Evolutionary conservation across 306 rosid genomes (phyloP).

Genomic region (Mimosa bimucronata): DNA sequence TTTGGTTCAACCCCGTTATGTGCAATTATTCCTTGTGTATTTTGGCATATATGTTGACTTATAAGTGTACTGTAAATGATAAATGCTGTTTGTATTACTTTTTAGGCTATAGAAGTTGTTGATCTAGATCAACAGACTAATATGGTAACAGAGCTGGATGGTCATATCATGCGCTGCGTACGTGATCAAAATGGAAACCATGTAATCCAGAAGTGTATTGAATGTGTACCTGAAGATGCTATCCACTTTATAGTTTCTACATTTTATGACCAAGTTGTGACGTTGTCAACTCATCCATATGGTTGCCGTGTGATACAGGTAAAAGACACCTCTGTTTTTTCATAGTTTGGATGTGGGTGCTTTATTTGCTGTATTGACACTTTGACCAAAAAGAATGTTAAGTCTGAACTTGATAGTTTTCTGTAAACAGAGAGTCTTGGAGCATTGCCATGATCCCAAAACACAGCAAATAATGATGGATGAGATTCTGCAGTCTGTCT

Average conservation of each 20-base stretch:
- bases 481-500: constrained; percentile 90
- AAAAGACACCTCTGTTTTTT: not conserved
- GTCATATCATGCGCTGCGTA: constrained; percentile 91
- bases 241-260: constrained; percentile 81
- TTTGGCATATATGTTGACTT: constrained; percentile 17
- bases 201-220: constrained; percentile 95
- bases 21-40: constrained; percentile 14
- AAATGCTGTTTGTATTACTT: constrained; percentile 9
- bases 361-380: constrained; percentile 6
- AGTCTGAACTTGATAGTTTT: constrained; percentile 33
- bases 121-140: constrained; percentile 82
- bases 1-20: not conserved
- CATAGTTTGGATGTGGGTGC: not conserved
- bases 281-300: constrained; percentile 92
- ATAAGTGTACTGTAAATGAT: not conserved
- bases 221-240: constrained; percentile 91
- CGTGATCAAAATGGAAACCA: constrained; percentile 99
- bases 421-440: constrained; percentile 80
- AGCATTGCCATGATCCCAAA: constrained; percentile 77
- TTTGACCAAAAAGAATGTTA: constrained; percentile 9
- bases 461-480: constrained; percentile 94
- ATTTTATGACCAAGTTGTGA: constrained; percentile 87
- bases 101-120: constrained; percentile 98
- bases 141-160: constrained; percentile 91
- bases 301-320: constrained; percentile 99